Conservation (phyloP, 305 asterid genomes). For the Fraxinus sp. region DNA sequence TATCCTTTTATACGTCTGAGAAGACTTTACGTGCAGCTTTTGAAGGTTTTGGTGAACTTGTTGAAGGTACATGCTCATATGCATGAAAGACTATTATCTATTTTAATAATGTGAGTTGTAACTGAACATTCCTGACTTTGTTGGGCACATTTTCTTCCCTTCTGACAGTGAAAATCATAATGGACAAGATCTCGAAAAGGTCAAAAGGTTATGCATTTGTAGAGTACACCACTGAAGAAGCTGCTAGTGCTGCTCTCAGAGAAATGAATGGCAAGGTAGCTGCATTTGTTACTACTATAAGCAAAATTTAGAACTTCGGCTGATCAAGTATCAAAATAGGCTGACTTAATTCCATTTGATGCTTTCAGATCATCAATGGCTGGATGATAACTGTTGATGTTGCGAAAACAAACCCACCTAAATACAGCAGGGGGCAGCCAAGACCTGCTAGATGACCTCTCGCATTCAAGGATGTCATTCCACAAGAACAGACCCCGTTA, state of each 20-base stretch:
- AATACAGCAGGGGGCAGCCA: conserved; percentile 48
- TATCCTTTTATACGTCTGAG: conserved; percentile 91
- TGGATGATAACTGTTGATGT: conserved; percentile 97
- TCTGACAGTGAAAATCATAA: conserved; percentile 73
- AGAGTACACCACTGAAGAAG: conserved; percentile 84
- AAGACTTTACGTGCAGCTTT: conserved; percentile 83
- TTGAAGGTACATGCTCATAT: conserved; percentile 49
- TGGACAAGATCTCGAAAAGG: conserved; percentile 97
- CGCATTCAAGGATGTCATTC: neutral
- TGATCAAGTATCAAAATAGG: neutral
- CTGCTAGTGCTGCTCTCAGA: conserved; percentile 69
- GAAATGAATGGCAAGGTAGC: conserved; percentile 95
- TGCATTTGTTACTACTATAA: neutral
- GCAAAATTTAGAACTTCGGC: neutral
- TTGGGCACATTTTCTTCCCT: conserved; percentile 4
- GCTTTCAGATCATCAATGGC: conserved; percentile 84
- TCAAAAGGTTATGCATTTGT: conserved; percentile 91
- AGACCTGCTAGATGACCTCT: conserved; percentile 27
- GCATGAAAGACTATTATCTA: neutral
- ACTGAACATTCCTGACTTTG: neutral
- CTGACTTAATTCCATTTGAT: conserved; percentile 3
- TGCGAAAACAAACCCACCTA: conserved; percentile 70
- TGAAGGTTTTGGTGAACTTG: conserved; percentile 83
- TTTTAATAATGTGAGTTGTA: neutral
- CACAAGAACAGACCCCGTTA: neutral